Conservation (phyloP, 2,329 filamentous ascomycete species). For the Cladosporium sp. region DNA sequence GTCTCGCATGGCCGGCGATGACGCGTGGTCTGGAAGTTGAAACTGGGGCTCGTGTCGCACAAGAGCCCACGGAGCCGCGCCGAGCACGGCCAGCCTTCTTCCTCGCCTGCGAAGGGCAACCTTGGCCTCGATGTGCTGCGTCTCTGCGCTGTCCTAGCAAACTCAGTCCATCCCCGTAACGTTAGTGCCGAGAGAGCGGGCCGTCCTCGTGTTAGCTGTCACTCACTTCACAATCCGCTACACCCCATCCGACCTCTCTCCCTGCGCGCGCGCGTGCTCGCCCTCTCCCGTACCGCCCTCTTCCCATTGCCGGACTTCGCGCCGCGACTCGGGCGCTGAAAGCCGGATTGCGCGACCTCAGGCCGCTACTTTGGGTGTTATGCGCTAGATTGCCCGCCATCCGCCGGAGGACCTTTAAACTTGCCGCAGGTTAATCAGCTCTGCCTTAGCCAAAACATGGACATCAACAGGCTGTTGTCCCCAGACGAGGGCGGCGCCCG, state of each 20-base stretch:
- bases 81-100: background rate
- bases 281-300: background rate
- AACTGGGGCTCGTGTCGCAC: background rate
- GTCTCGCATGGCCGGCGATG: background rate
- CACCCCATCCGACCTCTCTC: background rate
- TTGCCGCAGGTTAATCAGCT: background rate
- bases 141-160: background rate
- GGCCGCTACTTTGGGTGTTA: background rate
- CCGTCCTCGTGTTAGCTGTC: background rate
- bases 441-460: slow-evolving; percentile 30
- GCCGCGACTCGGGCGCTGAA: background rate
- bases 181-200: background rate
- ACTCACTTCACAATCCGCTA: background rate
- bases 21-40: background rate
- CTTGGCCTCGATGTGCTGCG: background rate
- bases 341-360: background rate
- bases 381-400: background rate
- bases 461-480: slow-evolving; percentile 45
- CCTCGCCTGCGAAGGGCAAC: background rate
- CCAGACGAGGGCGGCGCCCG: slow-evolving; percentile 38
- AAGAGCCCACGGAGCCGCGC: background rate
- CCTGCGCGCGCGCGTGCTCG: background rate
- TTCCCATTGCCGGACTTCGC: background rate
- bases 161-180: background rate
- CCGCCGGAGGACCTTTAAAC: background rate